Evolutionary conservation across 768 basidiomycete genomes (phyloP), one percentile per base, ranked within the genome.

Genomic region (Naganishia randhawae): DNA sequence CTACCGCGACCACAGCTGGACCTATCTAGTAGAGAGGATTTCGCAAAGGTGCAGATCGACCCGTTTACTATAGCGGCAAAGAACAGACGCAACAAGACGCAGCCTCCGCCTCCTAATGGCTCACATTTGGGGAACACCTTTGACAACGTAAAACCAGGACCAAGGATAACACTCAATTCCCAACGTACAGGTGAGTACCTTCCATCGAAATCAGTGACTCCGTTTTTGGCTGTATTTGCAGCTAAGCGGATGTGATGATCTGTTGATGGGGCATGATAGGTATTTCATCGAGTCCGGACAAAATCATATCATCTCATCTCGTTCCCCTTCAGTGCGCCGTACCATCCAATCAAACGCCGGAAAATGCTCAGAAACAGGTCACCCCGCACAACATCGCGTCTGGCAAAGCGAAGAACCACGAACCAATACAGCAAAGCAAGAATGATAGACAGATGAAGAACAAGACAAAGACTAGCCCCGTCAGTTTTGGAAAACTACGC

Each of bases 41-140:
- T 55, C 33, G 66, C 66, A 16, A 67, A 67, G 27, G 52, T 54
- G 17, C 41, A 57, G 16, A 37, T 45, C 37, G 57, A 67, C 31
- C 66, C 66, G 51, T 67, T 67, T 41, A 67, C 66, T 17, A 55
- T 67, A 5, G 66, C 66, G 10, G 53, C 52, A 54, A 54, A 54
- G 53, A 67, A 54, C 53, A 61, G 29, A 33, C 29, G 54, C 25
- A 32, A 29, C 27, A 53, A 33, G 29, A 25, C 32, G 31, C 63
- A 64, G 22, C 39, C 37, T 27, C 37, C 35, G 19, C 37, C 25
- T 6, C 31, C 32, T 8, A 61, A 61, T 37, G 39, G 35, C 29
- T 35, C 14, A 37, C 22, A 25, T 35, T 25, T 37, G 37, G 16
- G 19, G 33, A 61, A 41, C 9, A 16, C n/a, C 14, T 1, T 16